Conservation (phyloP, 1,139 yeast genomes). For the Lodderomyces parapsilosis region DNA sequence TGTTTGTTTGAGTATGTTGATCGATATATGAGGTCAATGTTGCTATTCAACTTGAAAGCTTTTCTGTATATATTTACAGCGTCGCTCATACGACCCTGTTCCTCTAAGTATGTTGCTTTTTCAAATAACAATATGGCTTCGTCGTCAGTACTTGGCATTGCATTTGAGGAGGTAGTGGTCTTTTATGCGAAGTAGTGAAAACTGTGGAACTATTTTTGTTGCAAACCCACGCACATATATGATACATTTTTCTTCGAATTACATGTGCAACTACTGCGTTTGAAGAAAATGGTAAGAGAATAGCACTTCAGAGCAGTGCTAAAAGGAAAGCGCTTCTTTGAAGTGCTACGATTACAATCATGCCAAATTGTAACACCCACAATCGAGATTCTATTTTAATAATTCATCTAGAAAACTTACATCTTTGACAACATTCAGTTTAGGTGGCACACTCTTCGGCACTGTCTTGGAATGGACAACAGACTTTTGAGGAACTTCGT, state of each 20-base stretch:
- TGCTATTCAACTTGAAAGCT: slow-evolving; percentile 66
- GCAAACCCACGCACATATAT: not conserved
- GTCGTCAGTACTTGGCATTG: slow-evolving; percentile 14
- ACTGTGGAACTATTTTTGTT: not conserved
- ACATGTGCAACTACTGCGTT: too few relatives aligned
- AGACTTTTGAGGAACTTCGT: not conserved
- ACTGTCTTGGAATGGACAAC: not conserved
- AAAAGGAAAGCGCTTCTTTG: too few relatives aligned
- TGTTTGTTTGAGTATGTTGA: slow-evolving; percentile 26
- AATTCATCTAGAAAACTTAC: slow-evolving; percentile 1
- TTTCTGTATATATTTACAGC: slow-evolving; percentile 72
- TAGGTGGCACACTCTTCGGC: not conserved
- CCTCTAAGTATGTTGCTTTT: slow-evolving; percentile 69
- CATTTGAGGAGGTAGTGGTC: not conserved
- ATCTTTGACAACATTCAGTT: not conserved
- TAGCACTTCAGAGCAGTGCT: not conserved
- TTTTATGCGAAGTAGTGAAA: not conserved
- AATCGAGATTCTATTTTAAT: not conserved
- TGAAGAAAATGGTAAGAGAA: too few relatives aligned
- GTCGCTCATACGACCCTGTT: slow-evolving; percentile 73
- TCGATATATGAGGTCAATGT: slow-evolving; percentile 69
- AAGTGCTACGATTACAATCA: too few relatives aligned
- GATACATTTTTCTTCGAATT: too few relatives aligned
- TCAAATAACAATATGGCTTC: slow-evolving; percentile 67
- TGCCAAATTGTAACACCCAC: too few relatives aligned